Base-by-base conservation (phyloP, 768 basidiomycete species). In the Suillus discolor region DNA sequence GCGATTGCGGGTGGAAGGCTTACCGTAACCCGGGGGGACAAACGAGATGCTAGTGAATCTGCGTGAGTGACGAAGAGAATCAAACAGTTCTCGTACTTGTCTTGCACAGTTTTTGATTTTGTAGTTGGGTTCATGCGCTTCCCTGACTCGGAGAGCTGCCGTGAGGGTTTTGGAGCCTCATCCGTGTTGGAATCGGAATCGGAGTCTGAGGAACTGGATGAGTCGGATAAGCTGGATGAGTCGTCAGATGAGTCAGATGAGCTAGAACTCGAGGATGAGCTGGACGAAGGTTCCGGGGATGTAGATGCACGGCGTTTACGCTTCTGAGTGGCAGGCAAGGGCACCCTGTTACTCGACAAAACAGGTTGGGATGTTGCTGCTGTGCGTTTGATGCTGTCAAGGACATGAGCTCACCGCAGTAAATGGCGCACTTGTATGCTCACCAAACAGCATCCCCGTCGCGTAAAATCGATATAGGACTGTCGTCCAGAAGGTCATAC, bases 11-110 rank as follows among this genome's bases (percentile, higher is more conserved):
- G 89, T 90, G 2, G 83, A 73, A 0, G 83, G 73, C 73, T 87
- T 89, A 16, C 89, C 89, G 28, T 78, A 74, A 4, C 89, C 89
- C 0, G 89, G 89, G 2, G 89, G 87, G 11, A 89, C 81, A 12
- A 65, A 61, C 0, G 47, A 61, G 0, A 59, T 2, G 2, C 74
- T 77, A 60, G 41, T 61, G 36, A 70, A 28, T 60, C 18, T 60
- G 4, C 3, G 25, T 60, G 12, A 60, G 59, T 18, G 25, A 60
- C 3, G 59, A 60, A 60, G 6, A 42, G 16, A 60, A 0, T 42
- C 20, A 1, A 68, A 70, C 67, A 44, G 38, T 1, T 23, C 49
- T 23, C 25, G 62, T 20, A 49, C 62, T 9, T n/a, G 25, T 60
- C 41, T 41, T 39, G 42, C 23, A 45, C 6, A 13, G 20, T 41